These are phyloP conservation scores for Torulaspora gathmanii DNA, from an alignment of 805 yeast genomes.

Conservation along the genomic window DNA sequence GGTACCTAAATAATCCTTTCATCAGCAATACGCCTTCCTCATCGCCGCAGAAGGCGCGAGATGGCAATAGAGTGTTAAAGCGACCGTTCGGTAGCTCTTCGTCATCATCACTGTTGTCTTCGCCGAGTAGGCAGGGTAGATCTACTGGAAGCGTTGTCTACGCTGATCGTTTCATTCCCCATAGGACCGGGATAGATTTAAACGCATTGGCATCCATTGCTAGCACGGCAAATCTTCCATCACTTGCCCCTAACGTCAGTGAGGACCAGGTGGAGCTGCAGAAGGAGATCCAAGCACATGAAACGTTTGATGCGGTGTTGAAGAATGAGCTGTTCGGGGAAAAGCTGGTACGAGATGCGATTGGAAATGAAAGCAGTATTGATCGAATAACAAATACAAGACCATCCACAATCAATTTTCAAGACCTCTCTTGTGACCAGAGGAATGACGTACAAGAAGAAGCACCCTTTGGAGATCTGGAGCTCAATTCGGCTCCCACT, in stretches of 20 bases:
- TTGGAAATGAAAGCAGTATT: conserved; percentile 33
- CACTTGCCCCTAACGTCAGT: conserved; percentile 18
- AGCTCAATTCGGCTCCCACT: conserved; percentile 28
- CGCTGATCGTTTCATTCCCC: conserved; percentile 86
- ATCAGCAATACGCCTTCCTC: conserved; percentile 34
- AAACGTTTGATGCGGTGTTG: conserved; percentile 79
- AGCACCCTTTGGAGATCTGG: conserved; percentile 8
- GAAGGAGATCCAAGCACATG: conserved; percentile 75
- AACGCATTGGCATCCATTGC: conserved; percentile 69
- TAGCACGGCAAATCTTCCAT: conserved; percentile 27
- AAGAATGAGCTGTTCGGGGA: conserved; percentile 91
- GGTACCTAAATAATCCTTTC: conserved; percentile 28
- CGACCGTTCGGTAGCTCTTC: conserved; percentile 23
- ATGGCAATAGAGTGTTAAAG: conserved; percentile 18
- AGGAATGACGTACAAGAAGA: conserved; percentile 12
- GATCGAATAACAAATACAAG: conserved; percentile 34
- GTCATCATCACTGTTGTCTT: conserved; percentile 25
- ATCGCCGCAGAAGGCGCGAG: conserved; percentile 30
- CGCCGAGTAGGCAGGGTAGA: conserved; percentile 34
- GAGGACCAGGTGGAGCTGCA: conserved; percentile 61
- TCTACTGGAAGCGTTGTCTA: conserved; percentile 41
- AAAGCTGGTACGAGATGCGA: conserved; percentile 50
- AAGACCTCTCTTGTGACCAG: conserved; percentile 6
- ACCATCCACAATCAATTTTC: conserved; percentile 19
- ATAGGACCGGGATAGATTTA: conserved; percentile 76